Evolutionary conservation across 768 basidiomycete genomes (phyloP), one percentile per base, ranked within the genome.

Genomic region (Boletus subparvulus): DNA sequence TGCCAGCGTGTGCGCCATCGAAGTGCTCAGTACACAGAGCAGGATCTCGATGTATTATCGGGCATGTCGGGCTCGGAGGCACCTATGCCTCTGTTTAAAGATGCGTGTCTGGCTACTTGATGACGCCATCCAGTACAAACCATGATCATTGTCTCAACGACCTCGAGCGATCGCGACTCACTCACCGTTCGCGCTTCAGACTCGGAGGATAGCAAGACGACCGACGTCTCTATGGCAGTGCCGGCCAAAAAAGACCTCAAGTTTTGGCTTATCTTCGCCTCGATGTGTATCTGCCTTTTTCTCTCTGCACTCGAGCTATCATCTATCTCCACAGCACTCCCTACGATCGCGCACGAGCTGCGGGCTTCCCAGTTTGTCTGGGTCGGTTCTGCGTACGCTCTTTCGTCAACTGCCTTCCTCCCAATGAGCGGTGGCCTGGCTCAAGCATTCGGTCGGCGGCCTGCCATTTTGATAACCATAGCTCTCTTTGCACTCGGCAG

Each of bases 331-430:
- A 73, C 69, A 1, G 74, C 72, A 6, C 69, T 75, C 11, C 75
- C 75, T 3, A 69, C 68, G 21, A 76, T 76, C 50, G 65, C 68
- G 6, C 51, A 65, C 28, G 68, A 61, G 5, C 54, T 76, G 8
- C 56, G 56, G 3, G 64, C 65, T 0, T 56, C 59, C 8, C 67
- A 71, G 42, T 75, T 73, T 39, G 51, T 65, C n/a, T 77, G 77
- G 77, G 65, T 76, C 21, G 75, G 71, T 2, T 66, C 69, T 4
- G 68, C 75, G 0, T 78, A 75, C 44, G 68, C 71, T 13, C 65
- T 78, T 11, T 60, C 74, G 3, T 66, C 70, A 10, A 74, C 75
- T 3, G 74, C 74, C 0, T 63, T 77, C 39, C 65, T 78, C 12
- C 77, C 77, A 1, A 63, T 75, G 60, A 70, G 66, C 49, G 72